Conservation (phyloP, 1,284 basidiomycete genomes). For the Thelephora terrestris region DNA sequence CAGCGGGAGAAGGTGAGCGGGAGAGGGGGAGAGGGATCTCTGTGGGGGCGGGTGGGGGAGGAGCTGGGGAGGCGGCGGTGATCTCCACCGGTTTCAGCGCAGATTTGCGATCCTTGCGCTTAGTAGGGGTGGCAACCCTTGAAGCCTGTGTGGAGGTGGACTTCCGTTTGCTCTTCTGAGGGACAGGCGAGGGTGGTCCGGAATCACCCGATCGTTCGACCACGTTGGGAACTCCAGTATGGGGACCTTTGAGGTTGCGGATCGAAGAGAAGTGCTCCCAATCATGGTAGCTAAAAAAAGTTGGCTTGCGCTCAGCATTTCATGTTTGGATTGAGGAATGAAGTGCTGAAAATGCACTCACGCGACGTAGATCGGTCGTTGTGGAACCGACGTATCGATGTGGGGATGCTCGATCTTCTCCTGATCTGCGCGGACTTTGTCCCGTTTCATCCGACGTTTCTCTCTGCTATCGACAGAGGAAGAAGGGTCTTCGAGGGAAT, state of each 20-base stretch:
- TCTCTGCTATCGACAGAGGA: slow-evolving; percentile 22
- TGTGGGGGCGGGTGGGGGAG: slow-evolving; percentile 17
- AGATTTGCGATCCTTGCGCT: slow-evolving; percentile 1
- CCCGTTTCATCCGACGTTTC: slow-evolving; percentile 25
- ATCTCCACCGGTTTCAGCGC: not conserved
- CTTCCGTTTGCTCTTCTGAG: slow-evolving; percentile 19
- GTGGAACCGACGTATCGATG: slow-evolving; percentile 18
- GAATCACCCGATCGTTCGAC: slow-evolving; percentile 34
- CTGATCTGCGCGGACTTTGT: slow-evolving; percentile 26
- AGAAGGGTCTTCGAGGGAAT: slow-evolving; percentile 9
- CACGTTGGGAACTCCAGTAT: slow-evolving; percentile 66
- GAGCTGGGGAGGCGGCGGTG: slow-evolving; percentile 6
- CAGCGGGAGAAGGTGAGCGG: slow-evolving; percentile 79
- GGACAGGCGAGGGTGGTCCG: slow-evolving; percentile 11
- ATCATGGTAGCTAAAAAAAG: slow-evolving; percentile 61
- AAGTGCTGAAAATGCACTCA: slow-evolving; percentile 31
- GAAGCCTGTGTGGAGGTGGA: slow-evolving; percentile 11
- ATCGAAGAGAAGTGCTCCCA: slow-evolving; percentile 95
- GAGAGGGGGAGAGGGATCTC: slow-evolving; percentile 36
- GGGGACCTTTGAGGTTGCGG: slow-evolving; percentile 78
- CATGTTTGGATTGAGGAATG: slow-evolving; percentile 6
- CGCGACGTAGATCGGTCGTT: slow-evolving; percentile 67
- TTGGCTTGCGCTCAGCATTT: not conserved
- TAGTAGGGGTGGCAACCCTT: slow-evolving; percentile 9
- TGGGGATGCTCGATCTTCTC: slow-evolving; percentile 15